A percentile compares a stretch with the other conserved stretches of the same genome.
Conservation (phyloP, 768 basidiomycete species). For the Serendipita sp. region DNA sequence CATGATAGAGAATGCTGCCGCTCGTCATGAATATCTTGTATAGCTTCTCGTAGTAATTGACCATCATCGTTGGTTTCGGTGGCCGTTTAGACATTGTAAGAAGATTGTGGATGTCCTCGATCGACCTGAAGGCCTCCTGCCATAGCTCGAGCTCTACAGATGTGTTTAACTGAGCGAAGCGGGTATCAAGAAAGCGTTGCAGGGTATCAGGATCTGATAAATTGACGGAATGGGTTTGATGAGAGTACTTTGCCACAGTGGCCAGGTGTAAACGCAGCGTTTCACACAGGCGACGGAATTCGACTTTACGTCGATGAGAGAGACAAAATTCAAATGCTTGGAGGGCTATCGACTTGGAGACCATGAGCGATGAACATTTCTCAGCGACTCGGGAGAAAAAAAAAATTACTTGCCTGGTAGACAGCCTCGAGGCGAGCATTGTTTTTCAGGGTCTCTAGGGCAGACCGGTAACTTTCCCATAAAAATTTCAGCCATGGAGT, state of each 20-base stretch:
- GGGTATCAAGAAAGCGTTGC: slow-evolving; percentile 89
- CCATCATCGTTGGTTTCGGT: slow-evolving; percentile 91
- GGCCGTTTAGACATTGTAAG: slow-evolving; percentile 87
- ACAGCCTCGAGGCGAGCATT: slow-evolving; percentile 83
- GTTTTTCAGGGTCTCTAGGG: slow-evolving; percentile 88
- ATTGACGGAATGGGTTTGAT: slow-evolving; percentile 89
- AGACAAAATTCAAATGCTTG: slow-evolving; percentile 97
- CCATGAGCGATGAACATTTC: neutral
- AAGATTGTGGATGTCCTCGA: slow-evolving; percentile 94
- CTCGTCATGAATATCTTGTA: slow-evolving; percentile 93
- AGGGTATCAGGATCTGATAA: slow-evolving; percentile 88
- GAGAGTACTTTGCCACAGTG: slow-evolving; percentile 88
- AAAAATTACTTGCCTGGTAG: slow-evolving; percentile 55
- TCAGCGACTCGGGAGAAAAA: neutral
- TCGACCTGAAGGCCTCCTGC: slow-evolving; percentile 97
- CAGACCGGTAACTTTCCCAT: slow-evolving; percentile 97
- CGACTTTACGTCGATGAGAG: slow-evolving; percentile 83
- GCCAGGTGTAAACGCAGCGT: slow-evolving; percentile 86
- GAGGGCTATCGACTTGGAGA: slow-evolving; percentile 69
- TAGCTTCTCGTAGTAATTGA: slow-evolving; percentile 96
- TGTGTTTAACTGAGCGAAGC: slow-evolving; percentile 90
- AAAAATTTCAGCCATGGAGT: slow-evolving; percentile 96
- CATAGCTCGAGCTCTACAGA: slow-evolving; percentile 96
- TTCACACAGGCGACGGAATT: slow-evolving; percentile 92
- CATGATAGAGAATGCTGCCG: slow-evolving; percentile 87